Percentiles rank a stretch among this genome's conserved stretches.
Evolutionary conservation across 2,329 filamentous ascomycete species (phyloP).

Genomic region (Arthroderma uncinatum): DNA sequence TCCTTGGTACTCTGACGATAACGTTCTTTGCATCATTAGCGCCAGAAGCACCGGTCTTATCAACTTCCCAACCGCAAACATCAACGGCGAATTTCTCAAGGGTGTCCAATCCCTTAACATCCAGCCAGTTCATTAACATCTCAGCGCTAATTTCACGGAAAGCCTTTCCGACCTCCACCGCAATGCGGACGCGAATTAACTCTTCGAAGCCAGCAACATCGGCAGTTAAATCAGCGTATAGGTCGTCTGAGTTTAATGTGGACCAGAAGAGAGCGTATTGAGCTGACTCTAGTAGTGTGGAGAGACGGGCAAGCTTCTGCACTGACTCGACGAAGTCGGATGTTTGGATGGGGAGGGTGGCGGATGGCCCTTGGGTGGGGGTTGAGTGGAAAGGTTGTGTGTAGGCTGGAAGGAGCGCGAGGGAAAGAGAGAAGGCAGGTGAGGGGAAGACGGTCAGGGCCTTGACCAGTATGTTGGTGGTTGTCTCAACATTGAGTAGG

Average conservation of each 20-base stretch:
- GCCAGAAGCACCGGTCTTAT: constrained; percentile 40
- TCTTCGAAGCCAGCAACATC: constrained; percentile 95
- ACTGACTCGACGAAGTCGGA: constrained; percentile 70
- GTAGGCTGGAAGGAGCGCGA: constrained; percentile 84
- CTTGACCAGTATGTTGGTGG: constrained; percentile 98
- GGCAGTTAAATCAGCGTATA: constrained; percentile 89
- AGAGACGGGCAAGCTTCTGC: constrained; percentile 71
- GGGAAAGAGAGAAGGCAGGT: constrained; percentile 84
- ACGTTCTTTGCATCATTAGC: constrained; percentile 17
- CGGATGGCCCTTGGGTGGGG: constrained; percentile 40
- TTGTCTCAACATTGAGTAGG: constrained; percentile 89
- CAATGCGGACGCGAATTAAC: constrained; percentile 79
- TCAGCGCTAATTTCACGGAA: constrained; percentile 60
- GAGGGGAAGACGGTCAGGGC: constrained; percentile 93
- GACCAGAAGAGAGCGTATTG: constrained; percentile 91
- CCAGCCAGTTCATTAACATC: constrained; percentile 65
- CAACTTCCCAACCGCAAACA: constrained; percentile 77
- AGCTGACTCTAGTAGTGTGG: constrained; percentile 76
- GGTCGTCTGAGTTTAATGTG: constrained; percentile 81
- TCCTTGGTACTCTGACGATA: constrained; percentile 68
- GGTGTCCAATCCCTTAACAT: constrained; percentile 52
- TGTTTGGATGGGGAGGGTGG: constrained; percentile 30
- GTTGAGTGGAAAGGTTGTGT: constrained; percentile 53
- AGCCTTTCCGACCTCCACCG: constrained; percentile 69
- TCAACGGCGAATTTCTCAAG: constrained; percentile 70